Conservation (phyloP, 106 monocot species). For the Platanthera guangdongensis region DNA sequence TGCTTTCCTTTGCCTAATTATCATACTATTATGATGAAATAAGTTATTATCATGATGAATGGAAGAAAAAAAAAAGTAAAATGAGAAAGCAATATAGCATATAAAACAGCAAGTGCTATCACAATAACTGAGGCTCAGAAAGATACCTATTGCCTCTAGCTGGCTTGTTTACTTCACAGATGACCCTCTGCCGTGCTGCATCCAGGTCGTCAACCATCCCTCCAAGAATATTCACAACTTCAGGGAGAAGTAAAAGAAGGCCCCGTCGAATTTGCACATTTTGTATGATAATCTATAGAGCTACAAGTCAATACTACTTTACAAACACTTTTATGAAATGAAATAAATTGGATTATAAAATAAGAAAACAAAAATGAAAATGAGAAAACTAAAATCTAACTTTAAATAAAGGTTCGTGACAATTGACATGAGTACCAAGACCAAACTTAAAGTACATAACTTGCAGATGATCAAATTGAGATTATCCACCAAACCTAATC, state of each 20-base stretch:
- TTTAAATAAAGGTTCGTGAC: not conserved
- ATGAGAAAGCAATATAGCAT: not conserved
- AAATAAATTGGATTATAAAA: not conserved
- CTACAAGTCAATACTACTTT: not conserved
- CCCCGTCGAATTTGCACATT: slow-evolving; percentile 70
- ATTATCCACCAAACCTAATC: no score
- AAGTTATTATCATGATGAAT: not conserved
- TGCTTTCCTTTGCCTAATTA: not conserved
- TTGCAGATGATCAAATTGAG: no score
- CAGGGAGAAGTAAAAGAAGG: slow-evolving; percentile 82
- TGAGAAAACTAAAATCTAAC: not conserved
- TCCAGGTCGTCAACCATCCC: slow-evolving; percentile 71
- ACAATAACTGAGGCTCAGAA: not conserved
- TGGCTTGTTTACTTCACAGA: slow-evolving; percentile 81
- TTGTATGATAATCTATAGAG: slow-evolving; percentile 56
- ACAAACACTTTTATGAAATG: not conserved
- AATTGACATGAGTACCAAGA: not conserved
- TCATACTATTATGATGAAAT: not conserved
- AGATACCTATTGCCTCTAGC: slow-evolving; percentile 76
- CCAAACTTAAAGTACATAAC: no score
- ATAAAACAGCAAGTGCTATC: not conserved
- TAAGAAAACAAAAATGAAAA: not conserved
- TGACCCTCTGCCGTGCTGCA: slow-evolving; percentile 64
- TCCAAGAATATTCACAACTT: slow-evolving; percentile 72
- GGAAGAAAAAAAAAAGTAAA: not conserved